Conservation (phyloP, 2,329 filamentous ascomycete species). For the Pyricularia grisea region DNA sequence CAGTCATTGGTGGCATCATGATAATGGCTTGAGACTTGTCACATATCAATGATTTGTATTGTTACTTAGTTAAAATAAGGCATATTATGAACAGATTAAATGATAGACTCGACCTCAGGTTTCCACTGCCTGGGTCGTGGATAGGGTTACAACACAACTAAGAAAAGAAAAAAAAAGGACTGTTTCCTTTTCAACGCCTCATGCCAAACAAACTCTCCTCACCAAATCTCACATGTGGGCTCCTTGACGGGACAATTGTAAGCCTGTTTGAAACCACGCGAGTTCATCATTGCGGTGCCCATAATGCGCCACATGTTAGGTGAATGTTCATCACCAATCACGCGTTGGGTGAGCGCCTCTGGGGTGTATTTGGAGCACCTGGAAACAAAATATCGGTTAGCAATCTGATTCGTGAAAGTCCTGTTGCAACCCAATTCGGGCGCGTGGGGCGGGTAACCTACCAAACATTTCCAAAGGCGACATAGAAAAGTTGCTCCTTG, state of each 20-base stretch:
- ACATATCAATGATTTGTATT: background rate
- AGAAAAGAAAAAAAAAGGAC: background rate
- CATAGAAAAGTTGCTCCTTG: conserved; percentile 60
- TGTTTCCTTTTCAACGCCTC: background rate
- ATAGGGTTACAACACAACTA: background rate
- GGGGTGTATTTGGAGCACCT: conserved; percentile 51
- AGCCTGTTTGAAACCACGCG: conserved; percentile 53
- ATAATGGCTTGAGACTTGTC: background rate
- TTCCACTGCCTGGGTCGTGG: background rate
- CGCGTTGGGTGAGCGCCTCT: conserved; percentile 42
- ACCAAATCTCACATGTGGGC: conserved; percentile 62
- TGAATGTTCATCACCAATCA: conserved; percentile 56
- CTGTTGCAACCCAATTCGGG: background rate
- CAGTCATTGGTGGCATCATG: background rate
- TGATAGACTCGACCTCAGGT: background rate
- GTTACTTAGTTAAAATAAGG: background rate
- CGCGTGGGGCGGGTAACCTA: background rate
- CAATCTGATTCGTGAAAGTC: background rate
- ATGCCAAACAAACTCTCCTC: background rate
- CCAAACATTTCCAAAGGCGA: conserved; percentile 55
- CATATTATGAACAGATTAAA: background rate
- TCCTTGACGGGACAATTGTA: conserved; percentile 58
- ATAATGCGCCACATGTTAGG: conserved; percentile 51
- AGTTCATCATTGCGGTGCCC: conserved; percentile 54
- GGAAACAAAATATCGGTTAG: background rate